A percentile compares a stretch with the other conserved stretches of the same genome.
Evolutionary conservation across 2,329 filamentous ascomycete species (phyloP).

Genomic region (Beauveria asiatica): DNA sequence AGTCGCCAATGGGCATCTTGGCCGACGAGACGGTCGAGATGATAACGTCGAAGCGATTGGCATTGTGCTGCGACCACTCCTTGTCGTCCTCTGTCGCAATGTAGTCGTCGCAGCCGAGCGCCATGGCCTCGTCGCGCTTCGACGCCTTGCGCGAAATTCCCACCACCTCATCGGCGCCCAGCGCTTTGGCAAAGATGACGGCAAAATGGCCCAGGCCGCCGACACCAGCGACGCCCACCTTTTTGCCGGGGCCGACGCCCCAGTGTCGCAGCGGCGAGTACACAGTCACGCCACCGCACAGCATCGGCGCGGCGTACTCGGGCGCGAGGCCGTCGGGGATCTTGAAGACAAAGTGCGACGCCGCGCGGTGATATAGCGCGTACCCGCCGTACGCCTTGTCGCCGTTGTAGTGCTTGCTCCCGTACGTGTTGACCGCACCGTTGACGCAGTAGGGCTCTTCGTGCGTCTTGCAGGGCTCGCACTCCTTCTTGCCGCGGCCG

Average conservation of each 20-base stretch:
- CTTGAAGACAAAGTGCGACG: constrained; percentile 39
- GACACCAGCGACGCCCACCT: constrained; percentile 57
- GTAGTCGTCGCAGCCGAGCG: constrained; percentile 48
- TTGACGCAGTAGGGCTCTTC: constrained; percentile 34
- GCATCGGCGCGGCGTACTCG: constrained; percentile 49
- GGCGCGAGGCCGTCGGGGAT: constrained; percentile 34
- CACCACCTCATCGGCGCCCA: constrained; percentile 54
- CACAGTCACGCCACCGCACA: constrained; percentile 63
- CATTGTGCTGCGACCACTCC: constrained; percentile 46
- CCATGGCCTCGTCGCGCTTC: constrained; percentile 47
- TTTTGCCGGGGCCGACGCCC: constrained; percentile 57
- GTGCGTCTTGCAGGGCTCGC: constrained; percentile 33
- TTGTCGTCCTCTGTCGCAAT: constrained; percentile 37
- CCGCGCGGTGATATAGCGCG: constrained; percentile 25
- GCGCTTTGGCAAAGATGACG: constrained; percentile 57
- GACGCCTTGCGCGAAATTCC: constrained; percentile 45
- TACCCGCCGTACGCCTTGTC: constrained; percentile 41
- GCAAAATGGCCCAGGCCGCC: constrained; percentile 64
- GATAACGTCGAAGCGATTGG: constrained; percentile 47
- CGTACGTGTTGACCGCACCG: constrained; percentile 43
- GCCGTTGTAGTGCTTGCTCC: constrained; percentile 23
- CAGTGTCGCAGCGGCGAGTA: constrained; percentile 55
- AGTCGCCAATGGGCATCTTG: constrained; percentile 51
- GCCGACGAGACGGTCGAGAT: constrained; percentile 45
- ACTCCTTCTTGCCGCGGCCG: constrained; percentile 23